A percentile compares a stretch with the other conserved stretches of the same genome.
These are phyloP conservation scores for Umbelopsis sp. DNA, from an alignment of 192 early-diverging fungal genomes.

Conservation along the genomic window DNA sequence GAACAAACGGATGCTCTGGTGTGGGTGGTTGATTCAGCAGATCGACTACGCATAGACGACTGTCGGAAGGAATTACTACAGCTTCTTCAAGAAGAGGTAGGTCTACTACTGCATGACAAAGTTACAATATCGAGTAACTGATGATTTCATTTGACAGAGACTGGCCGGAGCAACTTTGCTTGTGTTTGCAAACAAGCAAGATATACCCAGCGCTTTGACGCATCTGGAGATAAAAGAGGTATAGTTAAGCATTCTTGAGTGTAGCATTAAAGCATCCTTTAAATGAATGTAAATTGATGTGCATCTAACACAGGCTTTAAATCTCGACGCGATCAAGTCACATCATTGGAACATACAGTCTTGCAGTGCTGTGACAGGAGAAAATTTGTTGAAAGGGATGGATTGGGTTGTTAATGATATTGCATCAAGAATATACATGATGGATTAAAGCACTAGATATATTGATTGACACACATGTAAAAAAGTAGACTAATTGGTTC, in stretches of 20 bases:
- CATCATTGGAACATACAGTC: constrained; percentile 94
- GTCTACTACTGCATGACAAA: background rate
- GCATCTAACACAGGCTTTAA: constrained; percentile 53
- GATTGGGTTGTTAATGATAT: constrained; percentile 95
- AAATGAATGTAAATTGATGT: background rate
- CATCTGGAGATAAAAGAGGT: constrained; percentile 74
- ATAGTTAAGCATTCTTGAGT: background rate
- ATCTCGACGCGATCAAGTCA: constrained; percentile 70
- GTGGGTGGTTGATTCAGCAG: constrained; percentile 98
- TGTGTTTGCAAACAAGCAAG: constrained; percentile 98
- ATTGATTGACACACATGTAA: background rate
- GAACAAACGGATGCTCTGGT: constrained; percentile 97
- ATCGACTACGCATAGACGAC: constrained; percentile 77
- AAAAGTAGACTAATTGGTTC: no score
- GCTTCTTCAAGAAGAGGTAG: constrained; percentile 88
- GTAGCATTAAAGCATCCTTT: background rate
- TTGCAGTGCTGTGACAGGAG: constrained; percentile 89
- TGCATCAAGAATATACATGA: constrained; percentile 82
- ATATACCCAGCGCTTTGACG: constrained; percentile 81
- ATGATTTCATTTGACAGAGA: constrained; percentile 3
- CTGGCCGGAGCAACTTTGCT: constrained; percentile 91
- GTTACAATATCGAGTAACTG: background rate
- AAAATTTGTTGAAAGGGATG: constrained; percentile 86
- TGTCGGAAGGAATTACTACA: constrained; percentile 77
- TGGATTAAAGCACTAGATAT: constrained; percentile 48